Evolutionary conservation across 1,284 basidiomycete genomes (phyloP), one percentile per base, ranked within the genome.

Genomic region (Phaffia rhodozyma): DNA sequence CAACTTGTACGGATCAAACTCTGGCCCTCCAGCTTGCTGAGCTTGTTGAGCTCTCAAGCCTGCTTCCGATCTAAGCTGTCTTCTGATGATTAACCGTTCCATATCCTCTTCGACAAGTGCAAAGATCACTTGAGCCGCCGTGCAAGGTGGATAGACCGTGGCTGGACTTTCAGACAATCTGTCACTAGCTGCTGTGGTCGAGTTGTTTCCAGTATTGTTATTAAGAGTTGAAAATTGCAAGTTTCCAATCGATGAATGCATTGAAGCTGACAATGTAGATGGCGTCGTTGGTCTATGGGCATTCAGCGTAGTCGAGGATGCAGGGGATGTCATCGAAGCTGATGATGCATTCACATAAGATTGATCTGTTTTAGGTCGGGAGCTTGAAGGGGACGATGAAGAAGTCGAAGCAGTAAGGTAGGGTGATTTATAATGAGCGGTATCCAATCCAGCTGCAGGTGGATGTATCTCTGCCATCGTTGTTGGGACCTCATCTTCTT

Each of bases 51-150:
- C 66, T 59, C 74, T 74, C 13, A 71, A 72, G 16, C 74, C 75
- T 1, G 75, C 74, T 62, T 77, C 72, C 0, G 71, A 70, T 0
- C 73, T 72, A 16, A 70, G 72, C 57, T 83, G 78, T 60, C 88
- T 77, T 32, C 91, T 80, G 21, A 86, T 85, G 27, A 86, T 78
- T 48, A 93, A 71, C 9, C 90, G 81, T 67, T 91, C 87, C 86
- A 91, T 87, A 71, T 94, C 90, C 72, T 93, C 90, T 70, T 89
- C 88, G 72, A 89, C 87, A 25, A 93, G 77, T 0, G 88, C 87
- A 68, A 90, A 86, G 76, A 93, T 86, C 3, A 91, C 87, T 68
- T 87, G 81, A 16, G 82, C 85, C 0, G 89, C 83, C 27, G 79
- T 70, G 71, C 64, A 66, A 32, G 55, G 50, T 20, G 64, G 64